Evolutionary conservation across 306 rosid genomes (phyloP), one percentile per base, ranked within the genome.

Genomic region (Astragalus membranaceus): DNA sequence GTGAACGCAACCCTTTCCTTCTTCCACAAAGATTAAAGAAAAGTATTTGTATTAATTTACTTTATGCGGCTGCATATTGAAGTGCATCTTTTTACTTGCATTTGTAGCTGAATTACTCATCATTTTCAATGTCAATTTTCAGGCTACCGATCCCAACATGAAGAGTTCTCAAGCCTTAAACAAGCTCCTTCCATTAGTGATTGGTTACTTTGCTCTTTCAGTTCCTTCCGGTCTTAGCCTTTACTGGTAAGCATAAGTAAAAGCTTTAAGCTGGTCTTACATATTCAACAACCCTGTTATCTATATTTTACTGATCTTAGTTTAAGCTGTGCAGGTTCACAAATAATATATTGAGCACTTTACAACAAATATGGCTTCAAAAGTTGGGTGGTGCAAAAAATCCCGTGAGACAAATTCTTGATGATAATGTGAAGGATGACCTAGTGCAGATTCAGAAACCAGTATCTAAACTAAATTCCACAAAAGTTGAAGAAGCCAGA

Each of bases 161-260:
- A 95, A 95, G 95, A 88, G 69, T 86, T 83, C 97, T 74, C 99
- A 87, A 75, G 82, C 78, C 44, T 57, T 89, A 65, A 89, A 97
- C 70, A 83, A 95, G 81, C 42, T 89, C 74, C 95, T 95, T 77
- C 99, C 97, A 4, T 82, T 95, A 70, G 76, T 95, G 91, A 91
- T 95, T 49, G 99, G 99, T 74, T 95, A 95, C 74, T 95, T 95
- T 83, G 77, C 99, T 42, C 95, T 95, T 26, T 95, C 99, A 42
- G 99, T 95, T 75, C 99, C 99, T 80, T 95, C 99, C 13, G 99
- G 99, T 76, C 84, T 95, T 72, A 91, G 99, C 80, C 99, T 95
- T 69, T 95, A 95, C 75, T 95, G 99, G 99, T 95, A 73, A 83
- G 95, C 69, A 55, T 15, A 69, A 29, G 17, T 64, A 63, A 68